A percentile compares a stretch with the other conserved stretches of the same genome.
Evolutionary conservation across 768 basidiomycete species (phyloP).

Genomic region (Heimioporus sp.): DNA sequence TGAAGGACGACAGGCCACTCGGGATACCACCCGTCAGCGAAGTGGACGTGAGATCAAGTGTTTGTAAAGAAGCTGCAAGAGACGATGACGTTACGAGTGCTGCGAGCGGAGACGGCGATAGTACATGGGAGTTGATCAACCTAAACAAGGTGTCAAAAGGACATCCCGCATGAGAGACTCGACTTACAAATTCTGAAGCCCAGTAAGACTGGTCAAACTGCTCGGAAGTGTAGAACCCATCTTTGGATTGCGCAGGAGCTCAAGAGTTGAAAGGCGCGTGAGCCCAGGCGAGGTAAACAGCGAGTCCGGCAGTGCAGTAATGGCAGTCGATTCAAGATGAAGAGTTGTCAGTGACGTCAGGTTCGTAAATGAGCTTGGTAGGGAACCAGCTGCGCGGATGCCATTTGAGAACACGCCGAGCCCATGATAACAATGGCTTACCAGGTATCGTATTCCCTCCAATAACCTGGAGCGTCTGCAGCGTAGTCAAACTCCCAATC

Average conservation of each 20-base stretch:
- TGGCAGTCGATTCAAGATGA: conserved; percentile 40
- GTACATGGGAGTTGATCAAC: conserved; percentile 35
- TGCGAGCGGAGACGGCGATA: conserved; percentile 33
- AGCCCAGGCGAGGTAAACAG: conserved; percentile 33
- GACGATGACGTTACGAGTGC: conserved; percentile 30
- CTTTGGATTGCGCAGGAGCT: conserved; percentile 39
- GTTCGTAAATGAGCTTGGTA: conserved; percentile 39
- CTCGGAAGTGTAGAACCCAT: conserved; percentile 39
- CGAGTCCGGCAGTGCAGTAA: conserved; percentile 34
- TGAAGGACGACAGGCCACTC: conserved; percentile 30
- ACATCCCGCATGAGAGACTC: background rate
- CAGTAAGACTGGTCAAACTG: conserved; percentile 29
- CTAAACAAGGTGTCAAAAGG: conserved; percentile 20
- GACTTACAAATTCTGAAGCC: conserved; percentile 38
- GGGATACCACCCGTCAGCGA: conserved; percentile 40
- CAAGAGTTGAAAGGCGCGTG: conserved; percentile 34
- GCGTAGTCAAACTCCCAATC: conserved; percentile 37
- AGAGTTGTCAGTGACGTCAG: conserved; percentile 39
- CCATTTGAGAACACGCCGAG: background rate
- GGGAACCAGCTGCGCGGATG: conserved; percentile 35
- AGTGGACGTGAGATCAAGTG: conserved; percentile 40
- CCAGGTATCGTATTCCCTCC: conserved; percentile 44
- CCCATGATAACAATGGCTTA: conserved; percentile 18
- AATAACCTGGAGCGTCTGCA: conserved; percentile 38
- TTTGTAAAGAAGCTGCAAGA: conserved; percentile 32